Percentiles rank a stretch among this genome's conserved stretches.
phyloP scores from a whole-genome alignment of 257 asterid genomes.

The Solanum sitiens region DNA sequence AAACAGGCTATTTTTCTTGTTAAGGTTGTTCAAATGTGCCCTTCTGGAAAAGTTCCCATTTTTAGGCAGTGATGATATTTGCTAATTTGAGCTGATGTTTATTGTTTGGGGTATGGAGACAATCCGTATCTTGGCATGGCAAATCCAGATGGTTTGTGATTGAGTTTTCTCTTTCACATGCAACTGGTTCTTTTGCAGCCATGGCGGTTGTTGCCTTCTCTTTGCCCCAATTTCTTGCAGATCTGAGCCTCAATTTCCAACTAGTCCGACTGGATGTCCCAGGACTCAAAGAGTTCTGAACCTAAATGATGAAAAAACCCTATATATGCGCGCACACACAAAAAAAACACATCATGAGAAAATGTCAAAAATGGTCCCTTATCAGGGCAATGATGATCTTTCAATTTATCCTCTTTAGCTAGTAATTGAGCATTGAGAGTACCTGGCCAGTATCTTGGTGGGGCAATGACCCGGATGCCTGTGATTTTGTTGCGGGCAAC shows the following conservation, averaged over 20 bases:
- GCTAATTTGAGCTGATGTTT: not conserved
- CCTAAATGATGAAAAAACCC: not conserved
- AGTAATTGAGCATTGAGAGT: not conserved
- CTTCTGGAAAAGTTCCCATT: not conserved
- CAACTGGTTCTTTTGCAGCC: not conserved
- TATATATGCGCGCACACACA: not conserved
- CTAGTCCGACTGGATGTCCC: not conserved
- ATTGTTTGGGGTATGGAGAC: not conserved
- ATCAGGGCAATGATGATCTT: not conserved
- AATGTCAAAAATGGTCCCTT: not conserved
- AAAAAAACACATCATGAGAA: not conserved
- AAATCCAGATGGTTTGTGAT: not conserved
- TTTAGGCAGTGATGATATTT: not conserved
- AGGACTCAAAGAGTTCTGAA: not conserved
- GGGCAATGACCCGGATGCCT: not conserved
- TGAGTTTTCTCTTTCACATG: not conserved
- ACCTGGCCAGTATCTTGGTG: not conserved
- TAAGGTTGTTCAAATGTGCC: not conserved
- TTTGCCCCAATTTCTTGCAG: not conserved
- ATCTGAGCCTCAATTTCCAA: conserved; percentile 3
- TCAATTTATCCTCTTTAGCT: not conserved
- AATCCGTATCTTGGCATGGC: not conserved
- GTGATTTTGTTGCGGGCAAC: not conserved
- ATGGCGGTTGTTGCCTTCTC: not conserved
- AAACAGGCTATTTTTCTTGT: not conserved